phyloP scores from a whole-genome alignment of 139 green algal genomes.

The Chlorella sp. region DNA sequence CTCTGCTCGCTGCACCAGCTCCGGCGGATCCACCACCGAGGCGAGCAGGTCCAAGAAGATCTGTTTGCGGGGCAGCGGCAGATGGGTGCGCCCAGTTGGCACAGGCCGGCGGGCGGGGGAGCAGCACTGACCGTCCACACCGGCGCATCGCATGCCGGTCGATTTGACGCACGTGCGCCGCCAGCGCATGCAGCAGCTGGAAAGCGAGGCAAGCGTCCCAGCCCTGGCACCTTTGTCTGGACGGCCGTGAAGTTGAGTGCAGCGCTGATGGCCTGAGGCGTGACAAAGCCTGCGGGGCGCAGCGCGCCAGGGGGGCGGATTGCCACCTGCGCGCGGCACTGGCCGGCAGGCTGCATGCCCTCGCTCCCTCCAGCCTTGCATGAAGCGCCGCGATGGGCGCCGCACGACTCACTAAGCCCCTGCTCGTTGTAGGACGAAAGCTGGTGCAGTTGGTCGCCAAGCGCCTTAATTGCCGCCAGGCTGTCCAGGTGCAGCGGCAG shows the following conservation, averaged over 20 bases:
- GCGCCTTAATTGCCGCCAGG: constrained; percentile 15
- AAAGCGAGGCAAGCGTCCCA: background rate
- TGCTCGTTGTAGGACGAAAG: constrained; percentile 1
- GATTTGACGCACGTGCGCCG: background rate
- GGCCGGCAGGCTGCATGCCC: background rate
- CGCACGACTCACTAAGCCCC: constrained; percentile 17
- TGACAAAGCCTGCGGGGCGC: constrained; percentile 19
- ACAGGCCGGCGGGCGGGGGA: too few relatives aligned
- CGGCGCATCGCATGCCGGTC: background rate
- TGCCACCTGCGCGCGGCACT: background rate
- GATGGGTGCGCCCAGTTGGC: background rate
- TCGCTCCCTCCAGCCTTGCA: background rate
- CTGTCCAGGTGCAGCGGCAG: constrained; percentile 46
- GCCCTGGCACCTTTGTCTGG: constrained; percentile 20
- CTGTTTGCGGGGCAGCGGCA: background rate
- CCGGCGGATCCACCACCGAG: constrained; percentile 15
- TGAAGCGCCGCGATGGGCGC: too few relatives aligned
- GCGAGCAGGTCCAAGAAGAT: constrained; percentile 35
- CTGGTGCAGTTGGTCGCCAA: constrained; percentile 32
- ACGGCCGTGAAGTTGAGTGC: constrained; percentile 15
- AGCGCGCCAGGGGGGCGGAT: background rate
- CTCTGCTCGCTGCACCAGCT: constrained; percentile 24
- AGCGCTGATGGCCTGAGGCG: background rate
- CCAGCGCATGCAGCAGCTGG: background rate
- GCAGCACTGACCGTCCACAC: background rate